Percentiles rank a stretch among this genome's conserved stretches.
Conservation (phyloP, 73 alveolate genomes). For the Tetrahymena malaccensis region DNA sequence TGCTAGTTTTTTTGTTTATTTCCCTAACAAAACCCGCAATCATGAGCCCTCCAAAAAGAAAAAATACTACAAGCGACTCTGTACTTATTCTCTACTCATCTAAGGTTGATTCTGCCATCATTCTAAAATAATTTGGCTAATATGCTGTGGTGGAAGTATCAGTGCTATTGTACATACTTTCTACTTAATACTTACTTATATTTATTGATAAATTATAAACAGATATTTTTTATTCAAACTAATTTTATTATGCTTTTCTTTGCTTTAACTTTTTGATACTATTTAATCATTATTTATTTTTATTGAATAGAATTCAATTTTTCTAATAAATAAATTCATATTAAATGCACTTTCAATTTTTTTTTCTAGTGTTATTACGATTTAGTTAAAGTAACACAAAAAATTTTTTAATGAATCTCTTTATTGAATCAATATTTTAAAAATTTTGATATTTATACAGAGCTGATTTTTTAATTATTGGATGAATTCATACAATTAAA, state of each 20-base stretch:
- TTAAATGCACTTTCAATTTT: neutral
- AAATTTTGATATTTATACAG: neutral
- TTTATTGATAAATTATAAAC: neutral
- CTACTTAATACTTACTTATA: neutral
- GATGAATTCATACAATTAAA: neutral
- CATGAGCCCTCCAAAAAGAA: conserved; percentile 8
- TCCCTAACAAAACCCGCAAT: conserved; percentile 29
- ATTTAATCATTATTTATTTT: neutral
- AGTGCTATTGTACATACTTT: neutral
- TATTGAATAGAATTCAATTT: too few relatives aligned
- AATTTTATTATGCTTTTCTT: neutral
- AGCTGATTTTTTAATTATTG: too few relatives aligned
- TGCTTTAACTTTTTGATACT: neutral
- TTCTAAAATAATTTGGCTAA: neutral
- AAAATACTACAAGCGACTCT: conserved; percentile 19
- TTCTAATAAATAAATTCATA: neutral
- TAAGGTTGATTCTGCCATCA: neutral
- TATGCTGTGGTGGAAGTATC: neutral
- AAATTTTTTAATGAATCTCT: neutral
- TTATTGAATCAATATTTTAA: neutral
- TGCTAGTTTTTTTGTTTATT: conserved; percentile 9
- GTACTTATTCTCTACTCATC: neutral
- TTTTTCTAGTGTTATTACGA: neutral
- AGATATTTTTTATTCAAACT: neutral
- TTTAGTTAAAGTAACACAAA: neutral